Conservation (phyloP, 2,329 filamentous ascomycete genomes). For the Ceratocystis alfenasii region DNA sequence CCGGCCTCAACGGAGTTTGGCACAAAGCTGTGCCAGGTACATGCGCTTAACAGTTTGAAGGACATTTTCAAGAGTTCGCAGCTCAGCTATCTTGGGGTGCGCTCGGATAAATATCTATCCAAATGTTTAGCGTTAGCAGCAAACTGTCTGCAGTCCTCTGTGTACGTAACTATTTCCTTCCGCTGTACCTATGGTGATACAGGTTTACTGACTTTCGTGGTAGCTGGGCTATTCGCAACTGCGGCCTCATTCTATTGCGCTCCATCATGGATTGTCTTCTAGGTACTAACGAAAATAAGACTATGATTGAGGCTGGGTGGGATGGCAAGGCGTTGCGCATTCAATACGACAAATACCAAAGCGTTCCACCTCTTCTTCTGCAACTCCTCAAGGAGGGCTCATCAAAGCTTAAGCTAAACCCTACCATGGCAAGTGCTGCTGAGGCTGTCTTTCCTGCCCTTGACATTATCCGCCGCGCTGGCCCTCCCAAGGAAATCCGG, state of each 20-base stretch:
- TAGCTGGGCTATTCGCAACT: slow-evolving; percentile 90
- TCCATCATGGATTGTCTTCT: slow-evolving; percentile 71
- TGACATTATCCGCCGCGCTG: slow-evolving; percentile 65
- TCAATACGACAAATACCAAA: slow-evolving; percentile 57
- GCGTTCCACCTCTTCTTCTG: slow-evolving; percentile 51
- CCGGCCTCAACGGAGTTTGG: slow-evolving; percentile 46
- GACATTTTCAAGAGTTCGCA: slow-evolving; percentile 79
- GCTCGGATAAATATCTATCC: slow-evolving; percentile 62
- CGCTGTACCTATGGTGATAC: slow-evolving; percentile 10
- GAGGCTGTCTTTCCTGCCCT: slow-evolving; percentile 72
- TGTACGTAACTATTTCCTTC: slow-evolving; percentile 39
- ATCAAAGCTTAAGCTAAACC: slow-evolving; percentile 33
- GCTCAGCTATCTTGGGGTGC: slow-evolving; percentile 57
- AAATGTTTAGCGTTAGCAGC: slow-evolving; percentile 68
- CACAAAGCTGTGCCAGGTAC: slow-evolving; percentile 72
- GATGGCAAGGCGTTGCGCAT: slow-evolving; percentile 53
- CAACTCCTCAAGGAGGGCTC: slow-evolving; percentile 46
- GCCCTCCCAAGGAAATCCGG: slow-evolving; percentile 47
- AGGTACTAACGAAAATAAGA: slow-evolving; percentile 61
- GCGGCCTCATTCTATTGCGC: slow-evolving; percentile 76
- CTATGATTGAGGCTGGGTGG: slow-evolving; percentile 48
- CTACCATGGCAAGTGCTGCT: slow-evolving; percentile 33
- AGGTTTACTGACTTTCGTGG: slow-evolving; percentile 13
- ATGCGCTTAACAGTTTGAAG: slow-evolving; percentile 86
- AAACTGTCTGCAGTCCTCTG: slow-evolving; percentile 61